Conservation (phyloP, 2,329 filamentous ascomycete species). For the Colletotrichum lini region DNA sequence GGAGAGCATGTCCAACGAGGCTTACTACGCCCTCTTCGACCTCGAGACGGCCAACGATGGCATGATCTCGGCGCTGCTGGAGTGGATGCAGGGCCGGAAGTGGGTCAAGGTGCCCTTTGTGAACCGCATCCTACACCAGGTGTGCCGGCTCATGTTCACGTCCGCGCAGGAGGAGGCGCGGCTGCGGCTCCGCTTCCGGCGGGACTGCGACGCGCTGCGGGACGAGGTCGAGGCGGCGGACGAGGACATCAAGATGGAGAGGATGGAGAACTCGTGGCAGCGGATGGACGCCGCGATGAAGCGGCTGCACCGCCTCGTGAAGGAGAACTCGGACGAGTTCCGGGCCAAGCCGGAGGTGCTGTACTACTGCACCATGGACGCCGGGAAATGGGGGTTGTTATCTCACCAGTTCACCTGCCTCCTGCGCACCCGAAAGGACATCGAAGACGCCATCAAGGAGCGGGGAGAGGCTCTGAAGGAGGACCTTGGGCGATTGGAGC, state of each 20-base stretch:
- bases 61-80: constrained; percentile 32
- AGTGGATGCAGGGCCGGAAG: constrained; percentile 38
- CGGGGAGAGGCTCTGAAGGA: neutral
- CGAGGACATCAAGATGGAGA: neutral
- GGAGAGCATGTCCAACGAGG: constrained; percentile 31
- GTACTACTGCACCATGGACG: neutral
- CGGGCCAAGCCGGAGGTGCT: neutral
- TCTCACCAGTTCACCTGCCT: neutral
- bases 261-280: constrained; percentile 8
- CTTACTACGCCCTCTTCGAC: constrained; percentile 38
- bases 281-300: neutral
- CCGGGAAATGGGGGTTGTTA: neutral
- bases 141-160: constrained; percentile 33
- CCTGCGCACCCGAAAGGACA: neutral
- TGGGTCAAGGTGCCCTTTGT: constrained; percentile 34
- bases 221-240: constrained; percentile 1
- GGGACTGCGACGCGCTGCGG: constrained; percentile 13
- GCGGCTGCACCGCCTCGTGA: neutral
- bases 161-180: constrained; percentile 36
- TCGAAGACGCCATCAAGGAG: neutral
- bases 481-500: neutral
- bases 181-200: constrained; percentile 18
- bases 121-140: constrained; percentile 38
- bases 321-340: neutral
- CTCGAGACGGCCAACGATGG: constrained; percentile 41